Conservation (phyloP, 495 filamentous ascomycete genomes). For the Podospora fimiseda region DNA sequence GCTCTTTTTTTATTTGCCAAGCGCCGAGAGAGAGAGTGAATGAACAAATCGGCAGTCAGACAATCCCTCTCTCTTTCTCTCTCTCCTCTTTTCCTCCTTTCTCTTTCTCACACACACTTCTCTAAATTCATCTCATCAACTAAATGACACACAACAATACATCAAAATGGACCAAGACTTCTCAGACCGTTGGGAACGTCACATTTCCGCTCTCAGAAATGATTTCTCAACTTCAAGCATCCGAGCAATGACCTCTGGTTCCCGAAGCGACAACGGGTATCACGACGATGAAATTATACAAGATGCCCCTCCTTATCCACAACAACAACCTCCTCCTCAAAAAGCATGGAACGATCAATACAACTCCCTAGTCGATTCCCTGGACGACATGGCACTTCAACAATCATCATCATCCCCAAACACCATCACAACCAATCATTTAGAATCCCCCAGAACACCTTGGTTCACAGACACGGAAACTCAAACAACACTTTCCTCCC, state of each 20-base stretch:
- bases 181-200: constrained; percentile 15
- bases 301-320: no score
- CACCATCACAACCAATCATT: constrained; percentile 10
- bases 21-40: neutral
- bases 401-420: constrained; percentile 15
- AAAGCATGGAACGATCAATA: constrained; percentile 17
- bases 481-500: constrained; percentile 17
- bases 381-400: constrained; percentile 18
- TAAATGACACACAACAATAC: neutral
- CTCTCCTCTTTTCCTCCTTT: no score
- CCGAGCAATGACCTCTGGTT: constrained; percentile 9
- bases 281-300: neutral
- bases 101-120: no score
- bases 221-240: constrained; percentile 13
- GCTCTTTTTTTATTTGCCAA: neutral
- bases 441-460: constrained; percentile 14
- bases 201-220: constrained; percentile 9
- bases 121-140: neutral
- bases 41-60: neutral
- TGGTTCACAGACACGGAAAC: constrained; percentile 19
- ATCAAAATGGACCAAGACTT: constrained; percentile 10
- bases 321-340: neutral
- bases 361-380: constrained; percentile 19
- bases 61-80: neutral
- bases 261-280: neutral